These are phyloP conservation scores for Sicyos edulis DNA, from an alignment of 306 rosid genomes.

Conservation along the genomic window DNA sequence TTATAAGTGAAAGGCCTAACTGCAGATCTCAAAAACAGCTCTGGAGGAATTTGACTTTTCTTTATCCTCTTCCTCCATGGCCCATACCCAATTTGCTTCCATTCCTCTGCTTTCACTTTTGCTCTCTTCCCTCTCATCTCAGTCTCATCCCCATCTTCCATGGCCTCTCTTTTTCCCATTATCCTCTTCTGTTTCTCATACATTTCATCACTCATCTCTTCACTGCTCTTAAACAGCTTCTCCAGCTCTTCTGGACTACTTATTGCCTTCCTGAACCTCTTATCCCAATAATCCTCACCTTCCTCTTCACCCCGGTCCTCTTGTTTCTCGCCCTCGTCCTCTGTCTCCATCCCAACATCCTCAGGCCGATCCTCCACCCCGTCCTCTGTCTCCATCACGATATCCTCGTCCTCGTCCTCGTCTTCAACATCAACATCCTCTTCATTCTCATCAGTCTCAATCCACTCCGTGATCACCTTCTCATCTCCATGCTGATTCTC, in stretches of 20 bases:
- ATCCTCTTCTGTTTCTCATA: conserved; percentile 23
- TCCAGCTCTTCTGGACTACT: conserved; percentile 68
- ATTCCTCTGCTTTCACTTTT: conserved; percentile 63
- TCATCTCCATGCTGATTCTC: conserved; percentile 36
- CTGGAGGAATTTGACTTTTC: conserved; percentile 76
- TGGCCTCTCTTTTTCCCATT: background rate
- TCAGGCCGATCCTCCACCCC: conserved; percentile 23
- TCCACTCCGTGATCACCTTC: conserved; percentile 68
- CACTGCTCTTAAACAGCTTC: conserved; percentile 40
- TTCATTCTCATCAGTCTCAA: conserved; percentile 44
- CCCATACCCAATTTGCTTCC: conserved; percentile 72
- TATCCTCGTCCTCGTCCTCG: background rate
- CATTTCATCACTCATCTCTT: conserved; percentile 23
- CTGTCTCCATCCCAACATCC: conserved; percentile 36
- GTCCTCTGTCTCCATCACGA: conserved; percentile 25
- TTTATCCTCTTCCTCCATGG: conserved; percentile 73
- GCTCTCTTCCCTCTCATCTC: conserved; percentile 64
- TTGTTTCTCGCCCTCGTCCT: conserved; percentile 24
- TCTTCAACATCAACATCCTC: conserved; percentile 6
- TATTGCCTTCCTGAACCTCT: conserved; percentile 46
- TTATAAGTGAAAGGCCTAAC: conserved; percentile 65
- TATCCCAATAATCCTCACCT: conserved; percentile 43
- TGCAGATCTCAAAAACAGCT: conserved; percentile 66
- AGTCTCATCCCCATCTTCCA: conserved; percentile 55
- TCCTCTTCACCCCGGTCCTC: conserved; percentile 30